Percentiles rank a stretch among this genome's conserved stretches.
phyloP scores from a whole-genome alignment of 148 eudicot genomes.

The Rhododendron ovatum region DNA sequence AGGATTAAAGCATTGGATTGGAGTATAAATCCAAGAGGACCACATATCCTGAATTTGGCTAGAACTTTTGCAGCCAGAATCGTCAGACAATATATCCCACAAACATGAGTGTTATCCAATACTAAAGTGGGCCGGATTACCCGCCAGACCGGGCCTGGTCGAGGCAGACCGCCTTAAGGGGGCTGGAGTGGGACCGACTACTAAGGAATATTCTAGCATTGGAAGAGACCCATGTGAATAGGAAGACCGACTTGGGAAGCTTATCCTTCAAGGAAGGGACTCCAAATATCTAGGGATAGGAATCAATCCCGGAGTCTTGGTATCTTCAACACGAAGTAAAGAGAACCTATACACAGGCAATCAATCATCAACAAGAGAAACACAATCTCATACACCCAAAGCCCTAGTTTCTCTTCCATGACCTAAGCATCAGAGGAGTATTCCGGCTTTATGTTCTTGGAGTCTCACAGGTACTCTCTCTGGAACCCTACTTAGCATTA shows the following conservation, averaged over 20 bases:
- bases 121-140: not conserved
- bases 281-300: too few relatives aligned
- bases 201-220: too few relatives aligned
- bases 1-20: not conserved
- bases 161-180: too few relatives aligned
- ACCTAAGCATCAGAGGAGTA: not conserved
- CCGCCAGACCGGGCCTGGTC: too few relatives aligned
- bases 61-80: not conserved
- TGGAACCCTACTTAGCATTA: not conserved
- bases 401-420: not conserved
- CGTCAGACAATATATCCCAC: not conserved
- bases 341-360: not conserved
- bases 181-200: too few relatives aligned
- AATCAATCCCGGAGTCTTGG: too few relatives aligned
- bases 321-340: too few relatives aligned
- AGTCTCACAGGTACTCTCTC: not conserved
- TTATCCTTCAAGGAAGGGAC: too few relatives aligned
- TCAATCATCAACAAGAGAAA: not conserved
- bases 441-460: not conserved
- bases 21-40: not conserved
- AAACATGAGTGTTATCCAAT: not conserved
- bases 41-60: not conserved
- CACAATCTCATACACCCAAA: too few relatives aligned
- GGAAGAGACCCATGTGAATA: too few relatives aligned
- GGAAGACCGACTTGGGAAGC: too few relatives aligned